Evolutionary conservation across 2,329 filamentous ascomycete genomes (phyloP), one percentile per base, ranked within the genome.

Genomic region (Arthrobotrys iridis): DNA sequence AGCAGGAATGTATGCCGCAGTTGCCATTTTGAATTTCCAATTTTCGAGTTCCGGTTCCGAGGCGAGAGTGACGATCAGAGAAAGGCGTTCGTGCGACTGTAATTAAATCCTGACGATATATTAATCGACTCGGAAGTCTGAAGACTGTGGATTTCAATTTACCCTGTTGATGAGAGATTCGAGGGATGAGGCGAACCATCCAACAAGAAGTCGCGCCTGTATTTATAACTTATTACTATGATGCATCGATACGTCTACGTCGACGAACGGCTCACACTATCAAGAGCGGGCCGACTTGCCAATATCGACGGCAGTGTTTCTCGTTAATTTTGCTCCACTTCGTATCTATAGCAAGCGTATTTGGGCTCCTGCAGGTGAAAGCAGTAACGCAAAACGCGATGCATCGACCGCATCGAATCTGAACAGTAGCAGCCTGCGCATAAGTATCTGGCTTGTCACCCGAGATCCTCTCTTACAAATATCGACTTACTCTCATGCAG

Each of bases 341-440:
- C 22, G 26, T n/a, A 13, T 43, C 30, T 50, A 10, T n/a, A 63
- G 6, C 33, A 20, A 18, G 26, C 7, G 20, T 11, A 35, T 28
- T 8, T 22, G 4, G 45, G 13, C 5, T 8, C 11, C 5, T 57
- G 46, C 37, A 65, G 55, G 64, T 33, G 33, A 13, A 22, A 30
- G 41, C 33, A 40, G 18, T 35, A 67, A 67, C 64, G 64, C 64
- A 43, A 13, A 67, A 58, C 64, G 64, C 64, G 30, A 22, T 37
- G n/a, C 10, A 43, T 28, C 20, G 48, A 46, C 33, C 18, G 48
- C 26, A 35, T 28, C 18, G 40, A 46, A 43, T 45, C 20, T 58
- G 15, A 67, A 67, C 26, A 13, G 7, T 15, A 26, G 18, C 8
- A 67, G 63, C 48, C 63, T 67, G 48, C 40, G 35, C 22, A 22